Conservation (phyloP, 352 stramenopile genomes). For the Blastocystis sp. region DNA sequence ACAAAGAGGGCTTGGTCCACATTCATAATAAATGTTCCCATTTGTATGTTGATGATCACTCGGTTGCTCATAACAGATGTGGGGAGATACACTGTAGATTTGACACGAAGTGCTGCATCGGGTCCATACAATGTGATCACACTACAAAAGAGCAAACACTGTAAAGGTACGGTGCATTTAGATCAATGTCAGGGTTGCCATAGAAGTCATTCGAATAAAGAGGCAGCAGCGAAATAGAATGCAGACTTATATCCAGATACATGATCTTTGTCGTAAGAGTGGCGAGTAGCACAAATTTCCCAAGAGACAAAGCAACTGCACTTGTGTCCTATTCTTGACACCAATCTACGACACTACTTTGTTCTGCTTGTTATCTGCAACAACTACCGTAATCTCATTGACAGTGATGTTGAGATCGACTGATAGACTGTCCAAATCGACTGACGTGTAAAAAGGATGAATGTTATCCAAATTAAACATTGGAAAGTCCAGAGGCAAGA, state of each 20-base stretch:
- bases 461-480: slow-evolving; percentile 13
- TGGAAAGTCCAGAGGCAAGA: slow-evolving; percentile 40
- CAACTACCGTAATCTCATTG: not conserved
- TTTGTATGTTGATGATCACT: not conserved
- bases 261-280: not conserved
- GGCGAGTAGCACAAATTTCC: not conserved
- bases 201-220: slow-evolving; percentile 2
- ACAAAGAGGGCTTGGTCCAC: not conserved
- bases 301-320: not conserved
- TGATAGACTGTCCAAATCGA: not conserved
- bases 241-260: not conserved
- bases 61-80: not conserved
- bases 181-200: not conserved
- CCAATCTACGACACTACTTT: not conserved
- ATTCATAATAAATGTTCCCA: not conserved
- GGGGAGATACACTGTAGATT: not conserved
- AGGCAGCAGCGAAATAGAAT: not conserved
- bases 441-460: slow-evolving; percentile 12
- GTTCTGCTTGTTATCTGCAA: not conserved
- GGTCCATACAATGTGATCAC: not conserved
- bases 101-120: not conserved
- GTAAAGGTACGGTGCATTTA: not conserved
- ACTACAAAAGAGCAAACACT: not conserved
- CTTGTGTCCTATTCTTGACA: not conserved
- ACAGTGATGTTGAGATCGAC: slow-evolving; percentile 14